Percentiles rank a stretch among this genome's conserved stretches.
phyloP scores from a whole-genome alignment of 2,329 filamentous ascomycete species.

The Fusarium sublunatum region DNA sequence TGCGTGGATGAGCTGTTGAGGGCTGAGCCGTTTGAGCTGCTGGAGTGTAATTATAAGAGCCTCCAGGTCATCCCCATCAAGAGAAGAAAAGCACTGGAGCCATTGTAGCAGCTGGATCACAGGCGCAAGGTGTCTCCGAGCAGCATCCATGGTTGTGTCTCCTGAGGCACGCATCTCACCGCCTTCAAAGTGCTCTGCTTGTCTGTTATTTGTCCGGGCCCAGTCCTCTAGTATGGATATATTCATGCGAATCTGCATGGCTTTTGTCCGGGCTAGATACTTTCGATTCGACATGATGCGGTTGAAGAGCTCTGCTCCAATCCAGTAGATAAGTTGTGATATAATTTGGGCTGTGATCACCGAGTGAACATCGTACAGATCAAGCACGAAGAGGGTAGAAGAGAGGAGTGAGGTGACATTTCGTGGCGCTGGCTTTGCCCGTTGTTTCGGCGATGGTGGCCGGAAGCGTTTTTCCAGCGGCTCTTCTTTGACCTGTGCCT shows the following conservation, averaged over 20 bases:
- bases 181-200: slow-evolving; percentile 94
- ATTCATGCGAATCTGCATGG: slow-evolving; percentile 99
- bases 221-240: slow-evolving; percentile 95
- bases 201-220: slow-evolving; percentile 91
- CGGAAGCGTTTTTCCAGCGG: slow-evolving; percentile 90
- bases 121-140: slow-evolving; percentile 85
- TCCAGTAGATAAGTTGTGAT: slow-evolving; percentile 94
- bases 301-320: slow-evolving; percentile 96
- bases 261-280: slow-evolving; percentile 94
- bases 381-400: slow-evolving; percentile 94
- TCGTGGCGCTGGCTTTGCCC: slow-evolving; percentile 90
- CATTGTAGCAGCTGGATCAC: slow-evolving; percentile 95
- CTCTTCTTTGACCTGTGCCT: slow-evolving; percentile 89
- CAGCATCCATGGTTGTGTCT: slow-evolving; percentile 86
- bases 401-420: slow-evolving; percentile 96
- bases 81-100: slow-evolving; percentile 96
- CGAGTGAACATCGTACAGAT: slow-evolving; percentile 98
- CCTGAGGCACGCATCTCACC: slow-evolving; percentile 87
- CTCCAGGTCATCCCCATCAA: slow-evolving; percentile 86
- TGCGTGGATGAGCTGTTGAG: slow-evolving; percentile 89
- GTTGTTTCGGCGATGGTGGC: slow-evolving; percentile 91
- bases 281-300: slow-evolving; percentile 96
- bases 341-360: slow-evolving; percentile 94
- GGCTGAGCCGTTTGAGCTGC: slow-evolving; percentile 85
- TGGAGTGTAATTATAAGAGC: slow-evolving; percentile 88